Base-by-base conservation (phyloP, 805 yeast species). In the Ogataea ganodermae region DNA sequence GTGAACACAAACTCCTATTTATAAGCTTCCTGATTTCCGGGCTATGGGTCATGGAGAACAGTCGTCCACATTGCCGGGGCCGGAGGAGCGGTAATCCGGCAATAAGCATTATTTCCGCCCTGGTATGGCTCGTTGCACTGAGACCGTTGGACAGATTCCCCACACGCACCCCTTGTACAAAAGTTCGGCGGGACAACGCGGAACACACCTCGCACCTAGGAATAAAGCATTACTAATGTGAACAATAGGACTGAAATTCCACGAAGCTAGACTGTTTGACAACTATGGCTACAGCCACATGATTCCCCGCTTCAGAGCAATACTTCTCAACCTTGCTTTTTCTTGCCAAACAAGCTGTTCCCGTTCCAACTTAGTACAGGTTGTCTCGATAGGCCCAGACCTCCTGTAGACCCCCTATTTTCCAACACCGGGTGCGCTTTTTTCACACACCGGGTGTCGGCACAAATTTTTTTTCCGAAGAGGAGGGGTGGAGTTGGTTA, bases 111-210 rank as follows among this genome's bases (percentile, higher is more conserved):
- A 31, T n/a, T 6, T 31, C 35, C 35, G 35, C 20, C 30, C 37
- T 33, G 24, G 35, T 31, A 16, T 5, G 4, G 5, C 20, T 3
- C 23, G 18, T 33, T 21, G 16, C 10, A 6, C 31, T n/a, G 31
- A 10, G 24, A 24, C 31, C 31, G 31, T 36, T 24, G 14, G 13
- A 31, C 31, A 36, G 31, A 22, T 36, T 36, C 40, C 31, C 40
- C 40, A 36, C 40, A 36, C 40, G 40, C 40, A 36, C 40, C 40
- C 40, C 40, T 21, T 36, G n/a, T n/a, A 13, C n/a, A 36, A 13
- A 13, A 35, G 22, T 8, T 36, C 8, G 24, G 24, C n/a, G 14
- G 13, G 22, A 7, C 13, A 7, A 35, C 8, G 31, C n/a, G 31
- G 40, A 26, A 24, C 40, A 36, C 40, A 24, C 40, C 40, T 36